Evolutionary conservation across 345 rosid genomes (phyloP), one percentile per base, ranked within the genome.

Genomic region (Camelina neglecta): DNA sequence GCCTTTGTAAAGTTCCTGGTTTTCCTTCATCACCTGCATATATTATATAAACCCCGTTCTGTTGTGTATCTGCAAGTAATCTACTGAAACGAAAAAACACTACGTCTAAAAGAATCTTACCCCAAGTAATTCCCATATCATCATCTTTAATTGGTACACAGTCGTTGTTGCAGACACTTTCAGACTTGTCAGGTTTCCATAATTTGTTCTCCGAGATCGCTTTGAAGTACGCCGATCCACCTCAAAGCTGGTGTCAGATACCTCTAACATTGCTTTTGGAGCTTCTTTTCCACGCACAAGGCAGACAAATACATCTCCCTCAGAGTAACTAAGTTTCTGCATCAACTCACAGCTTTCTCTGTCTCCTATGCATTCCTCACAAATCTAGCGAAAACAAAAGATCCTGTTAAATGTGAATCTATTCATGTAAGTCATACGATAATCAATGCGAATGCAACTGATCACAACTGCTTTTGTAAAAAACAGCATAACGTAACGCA

Each of bases 71-170:
- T 1, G 21, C 79, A 48, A 56, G 67, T 56, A 11, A 74, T 58
- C 67, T 55, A 63, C 55, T 73, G 69, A 65, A 68, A 53, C 29
- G 31, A 11, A 38, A 51, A 29, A 50, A 7, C 9, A 12, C 39
- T n/a, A 13, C 0, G 24, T n/a, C 51, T 8, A 51, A 38, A 29
- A 60, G 41, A 23, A 49, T 74, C 91, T 65, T 90, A 92, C 99
- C 96, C 99, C 99, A 68, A 95, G 93, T 57, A 93, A 87, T 81
- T 92, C 97, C 97, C 99, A 92, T 79, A 92, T 95, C 99, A 95
- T 90, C 99, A 95, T 92, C 81, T 95, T 95, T 67, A 95, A 81
- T 69, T 90, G 97, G 84, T 95, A 95, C 63, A 95, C 73, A 20
- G 97, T 82, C 51, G 93, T 95, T 44, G 93, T 84, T 7, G 97